Conservation (phyloP, 2,329 filamentous ascomycete genomes). For the Fusarium oxysporum region DNA sequence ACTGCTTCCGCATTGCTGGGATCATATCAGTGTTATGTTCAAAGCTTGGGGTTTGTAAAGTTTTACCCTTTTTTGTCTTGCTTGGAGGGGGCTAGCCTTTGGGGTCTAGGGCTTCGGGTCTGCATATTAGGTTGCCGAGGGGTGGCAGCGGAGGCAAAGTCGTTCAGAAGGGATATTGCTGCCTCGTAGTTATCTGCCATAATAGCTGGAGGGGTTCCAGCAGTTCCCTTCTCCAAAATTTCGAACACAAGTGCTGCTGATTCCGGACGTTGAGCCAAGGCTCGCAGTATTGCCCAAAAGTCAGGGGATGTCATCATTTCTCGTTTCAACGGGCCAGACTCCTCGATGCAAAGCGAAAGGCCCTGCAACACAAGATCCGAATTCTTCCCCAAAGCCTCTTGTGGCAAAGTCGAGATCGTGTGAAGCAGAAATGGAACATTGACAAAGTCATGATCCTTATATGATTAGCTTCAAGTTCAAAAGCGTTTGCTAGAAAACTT, state of each 20-base stretch:
- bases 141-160: slow-evolving; percentile 87
- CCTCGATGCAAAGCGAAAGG: slow-evolving; percentile 81
- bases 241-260: slow-evolving; percentile 84
- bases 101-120: slow-evolving; percentile 65
- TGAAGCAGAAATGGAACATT: slow-evolving; percentile 93
- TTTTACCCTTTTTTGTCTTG: slow-evolving; percentile 45
- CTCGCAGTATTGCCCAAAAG: slow-evolving; percentile 92
- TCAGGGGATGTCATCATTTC: slow-evolving; percentile 97
- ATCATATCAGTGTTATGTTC: background rate
- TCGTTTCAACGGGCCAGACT: slow-evolving; percentile 81
- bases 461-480: slow-evolving; percentile 33
- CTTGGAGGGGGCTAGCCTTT: slow-evolving; percentile 47
- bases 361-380: slow-evolving; percentile 82
- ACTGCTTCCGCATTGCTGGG: slow-evolving; percentile 66
- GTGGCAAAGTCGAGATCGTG: slow-evolving; percentile 87
- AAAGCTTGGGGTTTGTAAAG: background rate
- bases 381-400: slow-evolving; percentile 80
- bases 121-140: slow-evolving; percentile 78
- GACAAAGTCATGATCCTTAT: slow-evolving; percentile 87
- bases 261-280: slow-evolving; percentile 75
- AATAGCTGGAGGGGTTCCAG: slow-evolving; percentile 81
- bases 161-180: slow-evolving; percentile 84
- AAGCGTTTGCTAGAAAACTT: slow-evolving; percentile 54
- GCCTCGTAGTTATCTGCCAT: slow-evolving; percentile 97
- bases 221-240: slow-evolving; percentile 83